phyloP scores from a whole-genome alignment of 495 filamentous ascomycete species.

The Penicillium riverlandense region DNA sequence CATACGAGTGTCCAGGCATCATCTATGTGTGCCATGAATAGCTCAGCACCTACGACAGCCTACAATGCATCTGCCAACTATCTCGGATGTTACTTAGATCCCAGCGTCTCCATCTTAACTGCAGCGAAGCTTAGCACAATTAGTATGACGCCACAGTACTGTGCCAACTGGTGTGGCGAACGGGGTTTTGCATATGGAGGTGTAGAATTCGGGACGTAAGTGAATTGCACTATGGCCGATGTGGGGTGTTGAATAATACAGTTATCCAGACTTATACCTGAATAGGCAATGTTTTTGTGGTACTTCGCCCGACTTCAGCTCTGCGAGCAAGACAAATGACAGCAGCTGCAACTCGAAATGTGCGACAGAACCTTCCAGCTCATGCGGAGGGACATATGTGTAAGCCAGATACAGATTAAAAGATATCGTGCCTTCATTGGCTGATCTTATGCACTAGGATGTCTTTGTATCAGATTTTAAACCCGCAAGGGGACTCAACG shows the following conservation, averaged over 20 bases:
- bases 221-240: too few relatives aligned
- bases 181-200: too few relatives aligned
- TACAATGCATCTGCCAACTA: conserved; percentile 2
- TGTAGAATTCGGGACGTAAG: neutral
- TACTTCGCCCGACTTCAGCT: neutral
- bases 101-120: conserved; percentile 4
- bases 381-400: conserved; percentile 1
- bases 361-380: too few relatives aligned
- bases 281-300: too few relatives aligned
- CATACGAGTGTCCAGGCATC: conserved; percentile 1
- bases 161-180: too few relatives aligned
- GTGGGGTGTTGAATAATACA: too few relatives aligned
- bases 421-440: neutral
- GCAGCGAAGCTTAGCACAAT: conserved; percentile 6
- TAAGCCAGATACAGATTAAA: conserved; percentile 1
- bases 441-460: too few relatives aligned
- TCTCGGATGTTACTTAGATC: conserved; percentile 5
- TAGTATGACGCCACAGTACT: neutral
- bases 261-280: too few relatives aligned
- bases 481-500: too few relatives aligned
- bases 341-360: too few relatives aligned
- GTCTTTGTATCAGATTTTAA: too few relatives aligned
- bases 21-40: neutral
- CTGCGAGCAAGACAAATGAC: too few relatives aligned
- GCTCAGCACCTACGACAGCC: conserved; percentile 1